Percentiles rank a stretch among this genome's conserved stretches.
Evolutionary conservation across 768 basidiomycete species (phyloP).

Genomic region (Amanita molliuscula): DNA sequence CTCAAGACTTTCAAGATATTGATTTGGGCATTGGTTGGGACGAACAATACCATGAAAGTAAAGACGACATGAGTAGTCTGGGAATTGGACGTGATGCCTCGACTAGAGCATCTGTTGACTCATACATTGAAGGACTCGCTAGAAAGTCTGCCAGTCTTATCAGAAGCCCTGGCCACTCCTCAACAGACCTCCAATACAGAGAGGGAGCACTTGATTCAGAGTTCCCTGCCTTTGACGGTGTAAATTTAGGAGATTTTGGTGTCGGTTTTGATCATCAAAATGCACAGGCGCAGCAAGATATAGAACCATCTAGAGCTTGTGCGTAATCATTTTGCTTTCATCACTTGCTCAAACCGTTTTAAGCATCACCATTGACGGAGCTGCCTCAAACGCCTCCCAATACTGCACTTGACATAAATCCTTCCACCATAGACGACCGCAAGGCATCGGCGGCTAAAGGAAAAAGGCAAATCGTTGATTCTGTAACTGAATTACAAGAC

Average conservation of each 20-base stretch:
- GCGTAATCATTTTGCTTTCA: slow-evolving; percentile 13
- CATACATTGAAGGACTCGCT: slow-evolving; percentile 36
- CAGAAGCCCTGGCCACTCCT: slow-evolving; percentile 46
- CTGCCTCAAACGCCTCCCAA: slow-evolving; percentile 68
- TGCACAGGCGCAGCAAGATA: slow-evolving; percentile 25
- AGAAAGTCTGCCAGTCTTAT: slow-evolving; percentile 18
- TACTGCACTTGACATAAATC: slow-evolving; percentile 35
- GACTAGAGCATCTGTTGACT: slow-evolving; percentile 47
- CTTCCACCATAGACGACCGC: slow-evolving; percentile 23
- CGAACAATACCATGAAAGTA: slow-evolving; percentile 28
- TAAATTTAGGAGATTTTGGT: slow-evolving; percentile 53
- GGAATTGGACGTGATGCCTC: slow-evolving; percentile 72
- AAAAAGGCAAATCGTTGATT: slow-evolving; percentile 86
- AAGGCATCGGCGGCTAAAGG: slow-evolving; percentile 34
- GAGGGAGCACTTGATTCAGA: slow-evolving; percentile 34
- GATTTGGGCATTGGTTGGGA: slow-evolving; percentile 77
- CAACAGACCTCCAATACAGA: slow-evolving; percentile 49
- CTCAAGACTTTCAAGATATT: slow-evolving; percentile 64
- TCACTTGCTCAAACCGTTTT: background rate
- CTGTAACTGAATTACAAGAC: slow-evolving; percentile 74
- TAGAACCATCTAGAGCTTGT: slow-evolving; percentile 64
- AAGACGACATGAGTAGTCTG: slow-evolving; percentile 54
- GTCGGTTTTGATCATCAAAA: slow-evolving; percentile 53
- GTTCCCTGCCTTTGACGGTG: slow-evolving; percentile 42
- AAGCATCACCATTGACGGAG: slow-evolving; percentile 72